Conservation (phyloP, 257 asterid species). For the Solanum dulcamara region DNA sequence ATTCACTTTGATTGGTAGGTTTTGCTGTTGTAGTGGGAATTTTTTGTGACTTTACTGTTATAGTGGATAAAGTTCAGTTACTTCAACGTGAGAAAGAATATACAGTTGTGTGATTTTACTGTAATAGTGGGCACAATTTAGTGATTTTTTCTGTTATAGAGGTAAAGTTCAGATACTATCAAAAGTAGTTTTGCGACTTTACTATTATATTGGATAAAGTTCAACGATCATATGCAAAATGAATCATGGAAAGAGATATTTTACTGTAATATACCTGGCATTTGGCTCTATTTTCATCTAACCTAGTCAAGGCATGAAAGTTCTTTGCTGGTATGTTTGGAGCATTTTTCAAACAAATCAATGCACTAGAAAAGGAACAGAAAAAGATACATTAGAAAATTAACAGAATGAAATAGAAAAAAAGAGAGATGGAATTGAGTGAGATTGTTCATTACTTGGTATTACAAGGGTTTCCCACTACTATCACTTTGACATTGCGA, state of each 20-base stretch:
- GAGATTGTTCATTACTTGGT: conserved; percentile 49
- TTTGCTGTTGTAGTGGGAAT: too few species aligned
- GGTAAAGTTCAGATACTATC: not conserved
- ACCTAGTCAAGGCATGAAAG: conserved; percentile 90
- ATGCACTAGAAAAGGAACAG: conserved; percentile 53
- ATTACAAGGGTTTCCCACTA: conserved; percentile 98
- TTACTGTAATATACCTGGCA: conserved; percentile 57
- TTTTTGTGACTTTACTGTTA: not conserved
- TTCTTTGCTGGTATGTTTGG: conserved; percentile 88
- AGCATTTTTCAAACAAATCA: conserved; percentile 97
- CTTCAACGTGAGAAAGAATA: not conserved
- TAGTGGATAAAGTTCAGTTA: not conserved
- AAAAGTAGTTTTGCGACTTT: not conserved
- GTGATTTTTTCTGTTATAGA: not conserved
- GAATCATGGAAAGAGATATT: not conserved
- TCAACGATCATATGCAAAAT: not conserved
- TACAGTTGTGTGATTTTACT: not conserved
- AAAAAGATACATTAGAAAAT: conserved; percentile 14
- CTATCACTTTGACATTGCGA: conserved; percentile 72
- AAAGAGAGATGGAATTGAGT: not conserved
- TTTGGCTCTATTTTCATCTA: conserved; percentile 97
- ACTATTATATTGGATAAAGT: not conserved
- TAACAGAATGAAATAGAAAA: not conserved
- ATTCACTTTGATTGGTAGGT: too few species aligned
- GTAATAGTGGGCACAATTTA: not conserved